Evolutionary conservation across 805 yeast species (phyloP).

Genomic region (Suhomyces sp.): DNA sequence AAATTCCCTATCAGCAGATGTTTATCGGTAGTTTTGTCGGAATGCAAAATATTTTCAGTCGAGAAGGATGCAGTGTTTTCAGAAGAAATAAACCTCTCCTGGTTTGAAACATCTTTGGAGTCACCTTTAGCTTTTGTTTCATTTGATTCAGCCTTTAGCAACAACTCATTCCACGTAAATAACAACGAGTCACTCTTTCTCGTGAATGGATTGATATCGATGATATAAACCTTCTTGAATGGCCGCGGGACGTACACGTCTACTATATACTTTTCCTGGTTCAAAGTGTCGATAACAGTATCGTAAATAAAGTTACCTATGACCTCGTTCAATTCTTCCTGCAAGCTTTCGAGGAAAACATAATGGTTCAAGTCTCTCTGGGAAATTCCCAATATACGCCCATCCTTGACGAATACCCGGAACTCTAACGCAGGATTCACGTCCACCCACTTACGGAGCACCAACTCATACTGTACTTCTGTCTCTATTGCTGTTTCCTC

Average conservation of each 20-base stretch:
- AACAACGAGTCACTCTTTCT: conserved; percentile 75
- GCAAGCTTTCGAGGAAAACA: conserved; percentile 57
- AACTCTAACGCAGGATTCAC: conserved; percentile 91
- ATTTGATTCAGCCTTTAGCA: conserved; percentile 9
- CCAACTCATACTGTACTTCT: conserved; percentile 54
- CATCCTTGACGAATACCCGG: conserved; percentile 72
- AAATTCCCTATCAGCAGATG: no score
- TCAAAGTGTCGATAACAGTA: conserved; percentile 18
- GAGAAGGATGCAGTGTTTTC: no score
- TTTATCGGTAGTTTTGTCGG: no score
- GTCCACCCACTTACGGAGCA: conserved; percentile 78
- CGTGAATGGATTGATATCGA: conserved; percentile 86
- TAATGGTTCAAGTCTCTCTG: conserved; percentile 89
- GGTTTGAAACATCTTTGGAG: no score
- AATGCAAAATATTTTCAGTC: no score
- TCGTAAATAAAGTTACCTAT: conserved; percentile 58
- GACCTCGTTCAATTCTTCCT: conserved; percentile 44
- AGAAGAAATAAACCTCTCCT: no score
- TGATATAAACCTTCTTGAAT: conserved; percentile 57
- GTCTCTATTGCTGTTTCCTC: conserved; percentile 11
- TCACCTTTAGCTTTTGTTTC: no score
- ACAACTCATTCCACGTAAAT: conserved; percentile 82
- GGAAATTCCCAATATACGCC: conserved; percentile 65
- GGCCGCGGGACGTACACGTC: conserved; percentile 87
- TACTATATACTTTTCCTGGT: conserved; percentile 49